A percentile compares a stretch with the other conserved stretches of the same genome.
Evolutionary conservation across 192 early-diverging fungal species (phyloP).

Genomic region (Lobosporangium transversale): DNA sequence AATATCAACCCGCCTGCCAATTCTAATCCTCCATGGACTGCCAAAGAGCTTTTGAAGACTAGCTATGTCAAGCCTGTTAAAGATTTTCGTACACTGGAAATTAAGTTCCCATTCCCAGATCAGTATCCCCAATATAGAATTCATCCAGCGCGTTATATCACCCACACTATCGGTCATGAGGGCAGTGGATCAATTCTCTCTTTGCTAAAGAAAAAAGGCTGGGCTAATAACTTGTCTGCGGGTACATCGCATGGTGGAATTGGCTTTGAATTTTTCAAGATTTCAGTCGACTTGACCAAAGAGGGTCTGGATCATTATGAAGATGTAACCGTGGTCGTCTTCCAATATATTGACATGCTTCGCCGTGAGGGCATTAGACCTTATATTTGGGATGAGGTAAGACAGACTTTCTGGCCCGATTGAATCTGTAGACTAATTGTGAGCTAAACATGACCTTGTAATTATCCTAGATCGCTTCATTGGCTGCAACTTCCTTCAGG

Average conservation of each 20-base stretch:
- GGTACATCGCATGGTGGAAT: constrained; percentile 71
- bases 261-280: constrained; percentile 85
- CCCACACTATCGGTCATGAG: constrained; percentile 94
- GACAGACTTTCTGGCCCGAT: no score
- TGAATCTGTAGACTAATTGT: no score
- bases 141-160: constrained; percentile 80
- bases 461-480: constrained; percentile 41
- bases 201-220: constrained; percentile 87
- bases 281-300: constrained; percentile 86
- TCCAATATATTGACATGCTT: constrained; percentile 91
- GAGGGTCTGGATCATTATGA: constrained; percentile 80
- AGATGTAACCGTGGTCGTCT: constrained; percentile 83
- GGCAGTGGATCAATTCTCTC: constrained; percentile 88
- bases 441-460: no score
- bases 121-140: constrained; percentile 62
- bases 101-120: constrained; percentile 91
- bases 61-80: constrained; percentile 83
- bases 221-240: constrained; percentile 83
- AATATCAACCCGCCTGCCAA: constrained; percentile 75
- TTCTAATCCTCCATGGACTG: constrained; percentile 76
- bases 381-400: constrained; percentile 86
- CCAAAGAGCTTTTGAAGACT: constrained; percentile 73
- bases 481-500: constrained; percentile 67
- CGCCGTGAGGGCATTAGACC: constrained; percentile 73
- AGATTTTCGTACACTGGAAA: constrained; percentile 78